Conservation (phyloP, 176 grass and related monocot species). For the Eremochloa ophiuroides region DNA sequence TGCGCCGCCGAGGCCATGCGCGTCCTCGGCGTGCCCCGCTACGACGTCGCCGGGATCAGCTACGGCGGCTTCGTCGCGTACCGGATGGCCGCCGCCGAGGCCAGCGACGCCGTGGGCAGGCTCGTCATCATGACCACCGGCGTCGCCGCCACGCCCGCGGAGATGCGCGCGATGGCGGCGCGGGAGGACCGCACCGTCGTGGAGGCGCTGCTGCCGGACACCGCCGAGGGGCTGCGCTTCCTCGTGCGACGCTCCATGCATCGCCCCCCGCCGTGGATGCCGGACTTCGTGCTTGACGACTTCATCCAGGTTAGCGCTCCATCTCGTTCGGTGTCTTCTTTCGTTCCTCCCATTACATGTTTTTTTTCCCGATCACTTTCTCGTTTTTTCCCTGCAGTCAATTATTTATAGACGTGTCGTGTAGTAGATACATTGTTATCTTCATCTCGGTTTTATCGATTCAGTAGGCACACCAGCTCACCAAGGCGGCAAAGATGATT, state of each 20-base stretch:
- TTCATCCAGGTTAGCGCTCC: constrained; percentile 58
- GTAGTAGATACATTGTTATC: no score
- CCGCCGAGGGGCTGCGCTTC: constrained; percentile 51
- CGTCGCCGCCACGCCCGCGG: constrained; percentile 37
- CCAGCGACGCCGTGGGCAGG: constrained; percentile 28
- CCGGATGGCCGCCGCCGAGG: constrained; percentile 53
- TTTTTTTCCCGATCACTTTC: neutral
- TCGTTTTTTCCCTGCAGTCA: no score
- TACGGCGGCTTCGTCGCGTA: constrained; percentile 65
- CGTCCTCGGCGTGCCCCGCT: constrained; percentile 49
- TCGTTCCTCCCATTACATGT: neutral
- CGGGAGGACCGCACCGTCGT: constrained; percentile 53
- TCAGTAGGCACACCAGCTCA: no score
- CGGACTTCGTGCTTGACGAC: constrained; percentile 72
- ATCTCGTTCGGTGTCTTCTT: neutral
- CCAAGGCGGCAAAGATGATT: no score
- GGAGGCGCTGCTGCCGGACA: constrained; percentile 61
- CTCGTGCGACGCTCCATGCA: constrained; percentile 78
- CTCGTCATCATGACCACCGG: constrained; percentile 65
- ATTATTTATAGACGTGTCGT: no score
- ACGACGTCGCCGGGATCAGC: constrained; percentile 75
- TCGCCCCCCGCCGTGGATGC: constrained; percentile 70
- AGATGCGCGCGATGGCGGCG: constrained; percentile 39
- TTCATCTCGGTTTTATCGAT: no score
- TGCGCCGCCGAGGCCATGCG: constrained; percentile 74